These are phyloP conservation scores for Diaporthe capsici DNA, from an alignment of 2,329 filamentous ascomycete genomes.

Conservation along the genomic window DNA sequence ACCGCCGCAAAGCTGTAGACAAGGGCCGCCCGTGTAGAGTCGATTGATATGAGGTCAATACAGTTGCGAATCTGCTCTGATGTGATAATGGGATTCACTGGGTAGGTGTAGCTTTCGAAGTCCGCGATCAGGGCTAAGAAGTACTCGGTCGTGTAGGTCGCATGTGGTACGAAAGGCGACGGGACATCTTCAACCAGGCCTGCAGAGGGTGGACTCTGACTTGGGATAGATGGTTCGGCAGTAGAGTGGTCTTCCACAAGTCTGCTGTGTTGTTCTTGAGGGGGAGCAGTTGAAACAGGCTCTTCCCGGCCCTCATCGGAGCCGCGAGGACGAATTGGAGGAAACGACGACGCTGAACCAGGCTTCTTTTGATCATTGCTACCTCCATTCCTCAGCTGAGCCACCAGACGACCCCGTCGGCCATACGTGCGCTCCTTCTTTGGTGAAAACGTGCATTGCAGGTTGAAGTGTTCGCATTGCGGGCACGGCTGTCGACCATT, in stretches of 20 bases:
- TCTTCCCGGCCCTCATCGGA: not conserved
- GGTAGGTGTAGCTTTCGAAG: slow-evolving; percentile 60
- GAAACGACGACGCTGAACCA: slow-evolving; percentile 1
- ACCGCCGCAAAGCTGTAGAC: slow-evolving; percentile 60
- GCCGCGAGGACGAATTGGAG: slow-evolving; percentile 13
- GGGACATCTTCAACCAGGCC: not conserved
- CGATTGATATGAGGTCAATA: slow-evolving; percentile 54
- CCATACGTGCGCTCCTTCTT: slow-evolving; percentile 50
- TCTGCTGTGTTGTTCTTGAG: not conserved
- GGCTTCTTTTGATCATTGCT: not conserved
- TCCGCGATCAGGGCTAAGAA: slow-evolving; percentile 60
- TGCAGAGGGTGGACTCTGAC: not conserved
- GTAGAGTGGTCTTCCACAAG: not conserved
- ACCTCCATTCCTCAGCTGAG: not conserved
- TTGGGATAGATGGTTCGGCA: not conserved
- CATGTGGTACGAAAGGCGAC: not conserved
- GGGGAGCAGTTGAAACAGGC: not conserved
- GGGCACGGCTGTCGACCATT: slow-evolving; percentile 59
- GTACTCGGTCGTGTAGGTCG: slow-evolving; percentile 45
- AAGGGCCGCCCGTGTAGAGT: slow-evolving; percentile 56
- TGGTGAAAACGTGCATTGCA: slow-evolving; percentile 60
- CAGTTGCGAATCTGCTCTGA: slow-evolving; percentile 54
- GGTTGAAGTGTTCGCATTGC: slow-evolving; percentile 58
- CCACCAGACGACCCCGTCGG: slow-evolving; percentile 5
- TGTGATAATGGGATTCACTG: slow-evolving; percentile 61